Evolutionary conservation across 106 monocot genomes (phyloP), one percentile per base, ranked within the genome.

Genomic region (Allium sativum): DNA sequence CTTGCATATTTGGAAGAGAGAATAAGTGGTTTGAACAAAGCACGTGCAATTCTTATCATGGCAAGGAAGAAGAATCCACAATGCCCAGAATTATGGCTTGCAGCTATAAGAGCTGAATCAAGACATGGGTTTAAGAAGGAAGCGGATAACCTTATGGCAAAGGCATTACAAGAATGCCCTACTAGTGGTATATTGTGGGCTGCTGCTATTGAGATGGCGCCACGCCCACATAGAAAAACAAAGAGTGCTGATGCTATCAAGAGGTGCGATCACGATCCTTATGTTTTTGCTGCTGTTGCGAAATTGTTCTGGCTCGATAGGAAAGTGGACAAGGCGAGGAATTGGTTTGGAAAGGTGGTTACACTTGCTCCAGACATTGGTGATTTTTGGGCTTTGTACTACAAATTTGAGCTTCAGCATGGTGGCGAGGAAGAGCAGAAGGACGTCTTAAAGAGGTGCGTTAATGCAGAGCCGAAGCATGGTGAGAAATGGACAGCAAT

Each of bases 391-490:
- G 82, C 80, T 1, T 73, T 79, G n/a, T 91, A 77, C 21, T 91
- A 96, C 68, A 96, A 84, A 58, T 96, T 96, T 80, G 95, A 96
- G 69, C 75, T 96, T 22, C 95, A 96, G 66, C 91, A 96, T 76
- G 95, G 95, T 18, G 73, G 22, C 47, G 90, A 87, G 31, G 95
- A 96, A n/a, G 76, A 56, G 15, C 95, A 96, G 66, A 87, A 84
- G 56, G 84, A 87, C 56, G 87, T 96, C 21, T 40, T 91, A 70
- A 75, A 79, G 77, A 78, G 91, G 74, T 96, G 95, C 41, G 48
- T 91, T 68, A 48, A 72, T 54, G 90, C 86, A 14, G 95, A 96
- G 57, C 95, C 95, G 10, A 96, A 91, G 62, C 91, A 91, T 70
- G 95, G 95, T 17, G 95, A 96, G 73, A 84, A 64, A 74, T 96